Base-by-base conservation (phyloP, 306 rosid genomes). In the Hippophae gyantsensis region DNA sequence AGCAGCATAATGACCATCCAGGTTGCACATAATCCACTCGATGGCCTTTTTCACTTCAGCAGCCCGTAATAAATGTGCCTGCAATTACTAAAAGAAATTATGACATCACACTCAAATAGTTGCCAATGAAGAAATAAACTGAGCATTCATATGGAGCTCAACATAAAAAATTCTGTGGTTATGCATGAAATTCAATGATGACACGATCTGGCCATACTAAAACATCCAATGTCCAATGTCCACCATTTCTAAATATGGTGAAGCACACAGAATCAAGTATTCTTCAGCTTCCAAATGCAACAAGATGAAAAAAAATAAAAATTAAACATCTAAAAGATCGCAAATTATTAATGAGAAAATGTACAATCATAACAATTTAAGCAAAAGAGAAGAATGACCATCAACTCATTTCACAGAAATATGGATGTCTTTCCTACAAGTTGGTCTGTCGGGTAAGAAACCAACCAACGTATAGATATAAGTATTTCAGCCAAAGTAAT, bases 21-120 rank as follows among this genome's bases (percentile, higher is more conserved):
- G 76, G 75, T 82, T 93, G 85, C 74, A 73, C 86, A 93, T 84
- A 75, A 93, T 93, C 99, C 95, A 89, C 72, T 89, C 99, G 25
- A 86, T 86, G 69, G 94, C 90, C 67, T 74, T 89, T 75, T 93
- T 93, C 82, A 93, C 95, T 81, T 93, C 95, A 70, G 97, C 88
- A 66, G 99, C 93, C 80, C 78, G 94, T 66, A 84, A 76, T 76
- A 93, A 87, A 89, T 93, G 99, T 75, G 89, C 97, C 99, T 93
- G 99, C 97, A 88, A 76, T 93, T 97, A 93, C 97, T 86, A 93
- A 86, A 84, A 86, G 75, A 74, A 68, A 81, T 86, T 79, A 84
- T 86, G 78, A 74, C 79, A 86, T 74, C 83, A 70, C 81, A 74
- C 84, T 83, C 79, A 76, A 59, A 74, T 74, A 49, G 61, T 41